Percentiles rank a stretch among this genome's conserved stretches.
These are phyloP conservation scores for Erodium texanum DNA, from an alignment of 441 rosid genomes.

Conservation along the genomic window DNA sequence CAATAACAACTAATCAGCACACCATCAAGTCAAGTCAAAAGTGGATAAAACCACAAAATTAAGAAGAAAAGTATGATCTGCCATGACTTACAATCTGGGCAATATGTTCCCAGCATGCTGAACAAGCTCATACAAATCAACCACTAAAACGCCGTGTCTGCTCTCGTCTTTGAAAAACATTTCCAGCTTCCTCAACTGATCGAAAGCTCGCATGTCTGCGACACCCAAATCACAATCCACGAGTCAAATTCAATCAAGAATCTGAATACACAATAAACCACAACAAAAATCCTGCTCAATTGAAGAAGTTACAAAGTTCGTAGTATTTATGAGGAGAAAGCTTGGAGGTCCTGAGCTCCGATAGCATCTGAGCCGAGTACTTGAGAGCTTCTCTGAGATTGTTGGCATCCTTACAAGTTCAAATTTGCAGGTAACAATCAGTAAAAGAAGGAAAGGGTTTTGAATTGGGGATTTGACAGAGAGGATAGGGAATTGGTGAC, in stretches of 20 bases:
- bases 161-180: slow-evolving; percentile 55
- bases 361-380: slow-evolving; percentile 55
- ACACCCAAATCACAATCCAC: not conserved
- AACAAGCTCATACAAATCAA: slow-evolving; percentile 61
- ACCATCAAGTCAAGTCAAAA: not conserved
- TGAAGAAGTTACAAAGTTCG: slow-evolving; percentile 43
- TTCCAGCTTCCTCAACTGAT: slow-evolving; percentile 54
- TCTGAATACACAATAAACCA: not conserved
- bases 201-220: slow-evolving; percentile 60
- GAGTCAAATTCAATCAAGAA: slow-evolving; percentile 12
- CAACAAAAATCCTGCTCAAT: not conserved
- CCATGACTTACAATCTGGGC: slow-evolving; percentile 43
- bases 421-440: slow-evolving; percentile 10
- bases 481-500: not conserved
- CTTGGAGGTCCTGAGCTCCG: slow-evolving; percentile 65
- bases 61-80: not conserved
- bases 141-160: slow-evolving; percentile 48
- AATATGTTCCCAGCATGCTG: slow-evolving; percentile 68
- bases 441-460: not conserved
- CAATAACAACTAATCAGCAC: no score
- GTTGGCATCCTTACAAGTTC: slow-evolving; percentile 38
- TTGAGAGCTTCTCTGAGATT: slow-evolving; percentile 63
- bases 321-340: slow-evolving; percentile 64
- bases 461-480: not conserved
- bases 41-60: not conserved